These are phyloP conservation scores for Boletus rex-veris DNA, from an alignment of 768 basidiomycete genomes.

Conservation along the genomic window DNA sequence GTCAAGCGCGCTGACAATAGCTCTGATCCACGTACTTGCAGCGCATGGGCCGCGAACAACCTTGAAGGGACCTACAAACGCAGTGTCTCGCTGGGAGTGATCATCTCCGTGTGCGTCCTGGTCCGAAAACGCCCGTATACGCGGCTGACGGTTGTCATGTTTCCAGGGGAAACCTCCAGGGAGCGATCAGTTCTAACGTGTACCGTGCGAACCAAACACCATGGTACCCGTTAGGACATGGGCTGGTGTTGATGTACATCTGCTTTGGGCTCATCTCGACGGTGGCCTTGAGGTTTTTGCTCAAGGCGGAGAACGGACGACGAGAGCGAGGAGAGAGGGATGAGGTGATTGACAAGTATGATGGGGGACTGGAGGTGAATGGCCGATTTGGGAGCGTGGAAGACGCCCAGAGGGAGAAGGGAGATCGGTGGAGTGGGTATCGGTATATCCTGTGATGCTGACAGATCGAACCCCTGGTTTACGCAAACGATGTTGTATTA, in stretches of 20 bases:
- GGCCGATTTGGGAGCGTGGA: conserved; percentile 55
- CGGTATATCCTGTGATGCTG: conserved; percentile 57
- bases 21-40: conserved; percentile 6
- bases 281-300: conserved; percentile 36
- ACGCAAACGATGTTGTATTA: neutral
- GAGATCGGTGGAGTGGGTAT: conserved; percentile 75
- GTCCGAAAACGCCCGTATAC: neutral
- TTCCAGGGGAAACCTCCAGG: conserved; percentile 65
- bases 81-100: conserved; percentile 66
- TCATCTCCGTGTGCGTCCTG: conserved; percentile 53
- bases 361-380: conserved; percentile 44
- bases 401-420: conserved; percentile 67
- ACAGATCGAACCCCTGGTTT: neutral
- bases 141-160: neutral
- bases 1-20: neutral
- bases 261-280: conserved; percentile 55
- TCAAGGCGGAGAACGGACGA: conserved; percentile 59
- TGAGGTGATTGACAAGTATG: conserved; percentile 50
- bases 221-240: conserved; percentile 61
- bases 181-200: conserved; percentile 75
- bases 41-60: conserved; percentile 64
- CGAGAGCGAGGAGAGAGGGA: conserved; percentile 67
- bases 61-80: conserved; percentile 76
- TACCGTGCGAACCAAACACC: conserved; percentile 66
- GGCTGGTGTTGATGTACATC: conserved; percentile 72